A percentile compares a stretch with the other conserved stretches of the same genome.
These are phyloP conservation scores for Penicillium salamii DNA, from an alignment of 495 filamentous ascomycete species.

Conservation along the genomic window DNA sequence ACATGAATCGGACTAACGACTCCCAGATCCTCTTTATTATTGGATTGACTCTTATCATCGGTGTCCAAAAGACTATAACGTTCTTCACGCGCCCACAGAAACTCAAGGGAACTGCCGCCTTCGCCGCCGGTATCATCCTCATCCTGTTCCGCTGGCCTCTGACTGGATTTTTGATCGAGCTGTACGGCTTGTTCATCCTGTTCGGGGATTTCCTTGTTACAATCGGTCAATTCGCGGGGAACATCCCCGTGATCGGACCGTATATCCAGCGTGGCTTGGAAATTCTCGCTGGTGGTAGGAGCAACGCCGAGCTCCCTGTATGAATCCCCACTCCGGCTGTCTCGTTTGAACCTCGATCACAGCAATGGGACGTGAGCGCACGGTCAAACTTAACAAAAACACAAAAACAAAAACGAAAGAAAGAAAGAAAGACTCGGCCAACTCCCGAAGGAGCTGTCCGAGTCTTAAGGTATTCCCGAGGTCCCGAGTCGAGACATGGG, in stretches of 20 bases:
- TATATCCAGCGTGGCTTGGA: conserved; percentile 72
- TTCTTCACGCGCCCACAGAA: conserved; percentile 96
- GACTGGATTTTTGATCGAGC: conserved; percentile 83
- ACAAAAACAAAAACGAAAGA: too few relatives aligned
- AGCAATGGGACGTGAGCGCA: neutral
- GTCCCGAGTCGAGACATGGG: conserved; percentile 2
- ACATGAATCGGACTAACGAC: conserved; percentile 14
- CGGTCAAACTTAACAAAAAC: too few relatives aligned
- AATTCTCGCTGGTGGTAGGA: conserved; percentile 56
- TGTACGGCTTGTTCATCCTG: conserved; percentile 87
- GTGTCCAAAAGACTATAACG: conserved; percentile 79
- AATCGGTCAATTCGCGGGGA: conserved; percentile 79
- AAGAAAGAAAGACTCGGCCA: too few relatives aligned
- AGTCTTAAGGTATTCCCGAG: too few relatives aligned
- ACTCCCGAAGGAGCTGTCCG: neutral
- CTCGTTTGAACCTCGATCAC: too few relatives aligned
- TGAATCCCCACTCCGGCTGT: conserved; percentile 6
- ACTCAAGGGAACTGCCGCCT: conserved; percentile 85
- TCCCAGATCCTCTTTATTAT: conserved; percentile 90
- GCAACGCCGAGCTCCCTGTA: conserved; percentile 77
- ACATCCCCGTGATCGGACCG: conserved; percentile 80
- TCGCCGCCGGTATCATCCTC: conserved; percentile 76
- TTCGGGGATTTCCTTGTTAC: conserved; percentile 97
- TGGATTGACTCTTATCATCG: conserved; percentile 92
- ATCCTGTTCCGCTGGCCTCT: conserved; percentile 88